phyloP scores from a whole-genome alignment of 2,329 filamentous ascomycete genomes.

The Tolypocladium ovalisporum region DNA sequence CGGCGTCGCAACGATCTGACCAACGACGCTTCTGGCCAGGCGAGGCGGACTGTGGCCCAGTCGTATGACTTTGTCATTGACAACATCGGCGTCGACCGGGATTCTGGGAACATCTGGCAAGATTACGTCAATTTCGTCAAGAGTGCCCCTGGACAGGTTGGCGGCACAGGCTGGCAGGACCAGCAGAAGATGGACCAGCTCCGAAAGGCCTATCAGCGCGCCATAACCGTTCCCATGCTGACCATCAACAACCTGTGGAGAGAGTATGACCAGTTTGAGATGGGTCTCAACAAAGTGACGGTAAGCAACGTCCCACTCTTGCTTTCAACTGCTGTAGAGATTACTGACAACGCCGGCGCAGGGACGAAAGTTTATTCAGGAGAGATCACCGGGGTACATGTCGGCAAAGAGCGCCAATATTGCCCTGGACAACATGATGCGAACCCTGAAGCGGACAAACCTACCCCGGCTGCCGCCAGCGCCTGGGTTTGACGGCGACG shows the following conservation, averaged over 20 bases:
- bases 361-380: constrained; percentile 90
- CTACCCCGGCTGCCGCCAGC: constrained; percentile 74
- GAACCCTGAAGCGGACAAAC: constrained; percentile 63
- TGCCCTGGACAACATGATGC: constrained; percentile 79
- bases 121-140: constrained; percentile 94
- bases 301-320: constrained; percentile 34
- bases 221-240: constrained; percentile 76
- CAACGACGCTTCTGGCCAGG: constrained; percentile 65
- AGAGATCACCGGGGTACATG: constrained; percentile 90
- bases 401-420: constrained; percentile 85
- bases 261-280: constrained; percentile 95
- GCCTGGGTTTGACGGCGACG: constrained; percentile 75
- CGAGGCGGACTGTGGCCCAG: constrained; percentile 68
- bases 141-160: constrained; percentile 72
- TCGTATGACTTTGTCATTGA: constrained; percentile 90
- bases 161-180: constrained; percentile 86
- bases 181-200: constrained; percentile 95
- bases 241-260: constrained; percentile 85
- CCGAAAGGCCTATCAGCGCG: constrained; percentile 84
- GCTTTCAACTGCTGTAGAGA: constrained; percentile 2
- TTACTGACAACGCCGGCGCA: constrained; percentile 22
- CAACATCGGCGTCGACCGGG: constrained; percentile 82
- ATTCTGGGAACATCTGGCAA: constrained; percentile 81
- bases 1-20: constrained; percentile 76
- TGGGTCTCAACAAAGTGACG: constrained; percentile 83